A percentile compares a stretch with the other conserved stretches of the same genome.
These are phyloP conservation scores for Neurospora tetraspora DNA, from an alignment of 495 filamentous ascomycete genomes.

Conservation along the genomic window DNA sequence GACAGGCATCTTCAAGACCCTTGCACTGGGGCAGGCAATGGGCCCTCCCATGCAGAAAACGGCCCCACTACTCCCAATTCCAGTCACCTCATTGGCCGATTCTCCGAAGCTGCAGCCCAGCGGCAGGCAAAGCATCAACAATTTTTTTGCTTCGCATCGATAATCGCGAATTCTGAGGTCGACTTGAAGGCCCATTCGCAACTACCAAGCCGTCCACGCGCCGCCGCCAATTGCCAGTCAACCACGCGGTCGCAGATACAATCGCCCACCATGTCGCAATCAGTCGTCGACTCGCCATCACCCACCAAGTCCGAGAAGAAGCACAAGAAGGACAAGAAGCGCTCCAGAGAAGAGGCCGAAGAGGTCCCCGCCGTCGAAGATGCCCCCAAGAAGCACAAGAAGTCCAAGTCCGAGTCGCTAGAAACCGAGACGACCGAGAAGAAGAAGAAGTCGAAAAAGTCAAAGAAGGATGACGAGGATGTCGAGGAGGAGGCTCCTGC, in stretches of 20 bases:
- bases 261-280: not conserved
- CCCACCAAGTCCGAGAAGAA: conserved; percentile 13
- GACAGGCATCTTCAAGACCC: not conserved
- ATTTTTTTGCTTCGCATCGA: not conserved
- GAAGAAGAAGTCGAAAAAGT: conserved; percentile 12
- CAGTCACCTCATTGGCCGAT: not conserved
- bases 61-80: not conserved
- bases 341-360: conserved; percentile 4
- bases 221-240: not conserved
- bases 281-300: not conserved
- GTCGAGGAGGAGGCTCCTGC: not conserved
- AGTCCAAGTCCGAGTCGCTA: conserved; percentile 9
- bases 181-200: not conserved
- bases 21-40: not conserved
- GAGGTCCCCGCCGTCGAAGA: not conserved
- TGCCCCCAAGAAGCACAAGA: conserved; percentile 15
- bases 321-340: conserved; percentile 9
- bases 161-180: not conserved
- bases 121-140: not conserved
- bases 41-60: not conserved
- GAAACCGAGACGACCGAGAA: conserved; percentile 1
- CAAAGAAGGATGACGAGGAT: not conserved
- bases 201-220: not conserved
- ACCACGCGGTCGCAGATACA: not conserved
- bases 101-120: not conserved